Evolutionary conservation across 1,284 basidiomycete species (phyloP), one percentile per base, ranked within the genome.

Genomic region (Ustilago loliicola): DNA sequence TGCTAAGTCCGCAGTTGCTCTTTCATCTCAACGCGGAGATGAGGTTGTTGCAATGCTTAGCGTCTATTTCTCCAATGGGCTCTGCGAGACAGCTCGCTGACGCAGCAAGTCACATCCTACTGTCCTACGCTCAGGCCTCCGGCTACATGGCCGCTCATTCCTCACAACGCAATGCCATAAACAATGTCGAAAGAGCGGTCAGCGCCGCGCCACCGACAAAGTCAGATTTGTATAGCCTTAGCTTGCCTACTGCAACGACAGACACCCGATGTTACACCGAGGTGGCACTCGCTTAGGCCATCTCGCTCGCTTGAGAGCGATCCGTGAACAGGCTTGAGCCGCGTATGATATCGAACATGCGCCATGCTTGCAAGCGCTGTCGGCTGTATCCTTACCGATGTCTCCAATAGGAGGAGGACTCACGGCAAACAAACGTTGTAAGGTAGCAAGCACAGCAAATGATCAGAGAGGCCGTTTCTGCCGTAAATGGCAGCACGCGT

Each of bases 191-290:
- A 25, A 7, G 25, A 50, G 27, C 27, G 27, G 8, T 50, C 48
- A 6, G n/a, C 25, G n/a, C 25, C 25, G 48, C 23, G 25, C 10
- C 48, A 50, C 25, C 48, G 25, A 50, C 34, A 40, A 42, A 17
- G 21, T 30, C 29, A 55, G 40, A 10, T 23, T 40, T 53, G 59
- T 32, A 25, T 47, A 54, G 52, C 45, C 57, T 48, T 29, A 47
- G 30, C 30, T 23, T 21, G 29, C 9, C 4, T 5, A 15, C 3
- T 48, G 36, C 66, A 54, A 45, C 58, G 53, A 53, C 53, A 63
- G 58, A 58, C 66, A 61, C 60, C 65, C 71, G 71, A 65, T 48
- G 9, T 42, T 29, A 15, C 56, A 57, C 61, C 71, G 66, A 73
- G 56, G 27, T 56, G 34, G 25, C 30, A 19, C 23, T 56, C 47